phyloP scores from a whole-genome alignment of 2,329 filamentous ascomycete genomes.

The Paraphaeosphaeria sporulosa region DNA sequence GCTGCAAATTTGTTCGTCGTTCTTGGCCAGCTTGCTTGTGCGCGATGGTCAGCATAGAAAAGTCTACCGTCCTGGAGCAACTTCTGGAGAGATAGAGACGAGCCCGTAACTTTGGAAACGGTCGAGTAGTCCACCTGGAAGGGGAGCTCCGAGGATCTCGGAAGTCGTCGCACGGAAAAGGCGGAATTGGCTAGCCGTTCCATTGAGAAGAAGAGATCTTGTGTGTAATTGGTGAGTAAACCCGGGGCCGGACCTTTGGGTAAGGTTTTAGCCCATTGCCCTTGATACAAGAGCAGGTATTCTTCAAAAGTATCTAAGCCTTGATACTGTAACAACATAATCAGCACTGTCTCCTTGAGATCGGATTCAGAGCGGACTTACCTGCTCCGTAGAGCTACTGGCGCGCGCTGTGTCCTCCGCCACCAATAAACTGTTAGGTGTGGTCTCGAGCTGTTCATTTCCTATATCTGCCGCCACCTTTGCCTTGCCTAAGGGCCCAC shows the following conservation, averaged over 20 bases:
- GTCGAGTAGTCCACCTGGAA: conserved; percentile 10
- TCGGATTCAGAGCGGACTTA: neutral
- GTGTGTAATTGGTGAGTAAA: conserved; percentile 21
- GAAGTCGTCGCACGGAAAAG: conserved; percentile 16
- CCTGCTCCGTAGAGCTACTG: neutral
- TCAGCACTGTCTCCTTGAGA: neutral
- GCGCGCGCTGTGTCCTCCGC: neutral
- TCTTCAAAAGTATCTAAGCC: conserved; percentile 7
- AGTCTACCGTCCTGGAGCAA: conserved; percentile 51
- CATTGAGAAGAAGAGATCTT: conserved; percentile 26
- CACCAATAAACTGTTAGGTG: neutral
- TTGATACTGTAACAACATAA: neutral
- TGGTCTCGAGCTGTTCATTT: conserved; percentile 1
- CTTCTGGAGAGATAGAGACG: conserved; percentile 41
- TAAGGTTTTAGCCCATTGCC: conserved; percentile 9
- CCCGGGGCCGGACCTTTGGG: conserved; percentile 14
- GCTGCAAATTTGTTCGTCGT: conserved; percentile 47
- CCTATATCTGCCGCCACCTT: conserved; percentile 5
- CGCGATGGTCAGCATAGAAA: conserved; percentile 54
- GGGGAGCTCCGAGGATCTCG: conserved; percentile 12
- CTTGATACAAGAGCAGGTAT: conserved; percentile 7
- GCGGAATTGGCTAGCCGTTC: conserved; percentile 18
- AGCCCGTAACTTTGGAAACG: conserved; percentile 4
- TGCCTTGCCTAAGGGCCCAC: conserved; percentile 1
- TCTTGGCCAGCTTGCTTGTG: conserved; percentile 40